Percentiles rank a stretch among this genome's conserved stretches.
Conservation (phyloP, 129 eudicot species). For the Chrysanthemum seticuspe region DNA sequence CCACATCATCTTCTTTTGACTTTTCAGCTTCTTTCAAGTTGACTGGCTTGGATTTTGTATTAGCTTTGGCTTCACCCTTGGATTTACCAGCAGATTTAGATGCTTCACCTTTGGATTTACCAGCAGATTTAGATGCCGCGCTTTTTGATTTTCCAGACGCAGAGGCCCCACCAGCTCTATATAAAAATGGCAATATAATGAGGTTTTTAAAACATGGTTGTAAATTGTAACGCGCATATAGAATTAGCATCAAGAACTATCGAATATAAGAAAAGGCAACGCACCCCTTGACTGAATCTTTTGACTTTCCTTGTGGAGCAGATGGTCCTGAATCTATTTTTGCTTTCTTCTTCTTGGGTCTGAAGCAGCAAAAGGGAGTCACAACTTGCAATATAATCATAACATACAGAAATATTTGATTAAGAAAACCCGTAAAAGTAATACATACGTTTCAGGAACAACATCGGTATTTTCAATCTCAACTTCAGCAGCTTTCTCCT, state of each 20-base stretch:
- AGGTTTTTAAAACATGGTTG: neutral
- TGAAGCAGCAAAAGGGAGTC: conserved; percentile 11
- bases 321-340: neutral
- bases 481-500: conserved; percentile 43
- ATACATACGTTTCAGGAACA: conserved; percentile 62
- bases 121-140: neutral
- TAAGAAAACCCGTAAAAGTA: neutral
- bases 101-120: too few species aligned
- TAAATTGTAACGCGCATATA: conserved; percentile 1
- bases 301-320: neutral
- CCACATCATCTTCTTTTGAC: conserved; percentile 8
- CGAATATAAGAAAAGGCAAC: neutral
- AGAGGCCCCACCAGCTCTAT: conserved; percentile 16
- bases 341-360: conserved; percentile 10
- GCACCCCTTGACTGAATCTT: conserved; percentile 17
- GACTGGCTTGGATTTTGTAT: conserved; percentile 1
- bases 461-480: conserved; percentile 38
- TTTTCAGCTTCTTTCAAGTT: conserved; percentile 7
- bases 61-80: conserved; percentile 14
- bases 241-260: neutral
- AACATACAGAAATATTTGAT: neutral
- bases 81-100: too few species aligned
- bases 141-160: neutral
- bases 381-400: neutral
- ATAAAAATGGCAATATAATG: neutral